Evolutionary conservation across 2,329 filamentous ascomycete genomes (phyloP).

Genomic region (Pyricularia grisea): DNA sequence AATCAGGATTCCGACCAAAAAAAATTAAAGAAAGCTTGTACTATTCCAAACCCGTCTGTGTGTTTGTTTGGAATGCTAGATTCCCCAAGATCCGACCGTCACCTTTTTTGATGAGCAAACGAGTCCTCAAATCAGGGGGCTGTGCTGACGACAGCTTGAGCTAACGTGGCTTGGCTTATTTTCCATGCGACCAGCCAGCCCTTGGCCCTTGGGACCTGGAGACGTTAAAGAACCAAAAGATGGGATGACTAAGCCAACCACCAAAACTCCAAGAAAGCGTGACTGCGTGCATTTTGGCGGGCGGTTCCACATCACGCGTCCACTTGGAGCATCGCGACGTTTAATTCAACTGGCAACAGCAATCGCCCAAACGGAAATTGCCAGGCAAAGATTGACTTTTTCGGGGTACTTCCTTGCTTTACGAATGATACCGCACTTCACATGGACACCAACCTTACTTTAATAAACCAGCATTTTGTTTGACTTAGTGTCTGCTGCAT

Average conservation of each 20-base stretch:
- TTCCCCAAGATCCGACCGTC: neutral
- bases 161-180: neutral
- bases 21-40: neutral
- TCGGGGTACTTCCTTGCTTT: neutral
- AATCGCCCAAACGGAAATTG: neutral
- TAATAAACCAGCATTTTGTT: neutral
- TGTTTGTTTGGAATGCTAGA: neutral
- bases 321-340: neutral
- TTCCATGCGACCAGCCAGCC: too few relatives aligned
- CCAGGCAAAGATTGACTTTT: neutral
- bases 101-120: neutral
- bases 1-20: neutral
- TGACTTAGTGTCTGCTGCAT: neutral
- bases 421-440: neutral
- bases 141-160: neutral
- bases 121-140: neutral
- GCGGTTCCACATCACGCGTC: neutral
- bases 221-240: too few relatives aligned
- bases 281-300: neutral
- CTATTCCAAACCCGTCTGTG: neutral
- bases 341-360: neutral
- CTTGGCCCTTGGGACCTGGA: too few relatives aligned
- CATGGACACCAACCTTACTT: neutral
- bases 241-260: neutral
- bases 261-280: neutral